A percentile compares a stretch with the other conserved stretches of the same genome.
phyloP scores from a whole-genome alignment of 441 rosid genomes.

The Capsella rubella region DNA sequence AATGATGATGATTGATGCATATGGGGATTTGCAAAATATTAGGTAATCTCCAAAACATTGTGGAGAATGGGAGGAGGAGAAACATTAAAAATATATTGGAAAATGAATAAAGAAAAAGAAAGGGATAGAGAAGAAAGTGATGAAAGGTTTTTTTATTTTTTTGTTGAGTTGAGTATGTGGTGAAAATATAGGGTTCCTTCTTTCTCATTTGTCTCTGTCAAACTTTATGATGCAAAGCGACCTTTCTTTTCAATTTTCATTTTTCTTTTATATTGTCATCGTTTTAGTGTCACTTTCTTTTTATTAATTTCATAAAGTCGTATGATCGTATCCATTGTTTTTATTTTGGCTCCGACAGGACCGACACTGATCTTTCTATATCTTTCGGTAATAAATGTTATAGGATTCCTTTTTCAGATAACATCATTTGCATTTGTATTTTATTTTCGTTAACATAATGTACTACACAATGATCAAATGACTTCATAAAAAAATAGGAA shows the following conservation, averaged over 20 bases:
- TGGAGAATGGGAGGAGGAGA: background rate
- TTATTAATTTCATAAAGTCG: conserved; percentile 44
- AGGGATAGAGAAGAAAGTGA: conserved; percentile 39
- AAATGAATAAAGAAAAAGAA: background rate
- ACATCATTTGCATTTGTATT: conserved; percentile 19
- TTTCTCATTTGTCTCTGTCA: conserved; percentile 56
- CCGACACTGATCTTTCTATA: conserved; percentile 43
- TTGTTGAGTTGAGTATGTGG: conserved; percentile 49
- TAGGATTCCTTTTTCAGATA: conserved; percentile 42
- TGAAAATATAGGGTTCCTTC: conserved; percentile 53
- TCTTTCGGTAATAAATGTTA: conserved; percentile 39
- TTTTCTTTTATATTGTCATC: conserved; percentile 21
- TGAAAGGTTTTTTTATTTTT: conserved; percentile 37
- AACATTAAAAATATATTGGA: background rate
- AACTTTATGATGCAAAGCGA: conserved; percentile 53
- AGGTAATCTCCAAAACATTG: background rate
- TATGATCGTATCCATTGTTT: conserved; percentile 46
- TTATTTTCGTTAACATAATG: background rate
- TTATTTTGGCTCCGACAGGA: conserved; percentile 45
- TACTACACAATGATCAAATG: background rate
- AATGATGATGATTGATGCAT: conserved; percentile 8
- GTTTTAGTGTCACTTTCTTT: conserved; percentile 37
- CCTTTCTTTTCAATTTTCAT: conserved; percentile 33
- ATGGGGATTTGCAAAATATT: conserved; percentile 16
- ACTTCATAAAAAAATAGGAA: background rate